Conservation (phyloP, 2,329 filamentous ascomycete genomes). For the Aspergillus calidoustus region DNA sequence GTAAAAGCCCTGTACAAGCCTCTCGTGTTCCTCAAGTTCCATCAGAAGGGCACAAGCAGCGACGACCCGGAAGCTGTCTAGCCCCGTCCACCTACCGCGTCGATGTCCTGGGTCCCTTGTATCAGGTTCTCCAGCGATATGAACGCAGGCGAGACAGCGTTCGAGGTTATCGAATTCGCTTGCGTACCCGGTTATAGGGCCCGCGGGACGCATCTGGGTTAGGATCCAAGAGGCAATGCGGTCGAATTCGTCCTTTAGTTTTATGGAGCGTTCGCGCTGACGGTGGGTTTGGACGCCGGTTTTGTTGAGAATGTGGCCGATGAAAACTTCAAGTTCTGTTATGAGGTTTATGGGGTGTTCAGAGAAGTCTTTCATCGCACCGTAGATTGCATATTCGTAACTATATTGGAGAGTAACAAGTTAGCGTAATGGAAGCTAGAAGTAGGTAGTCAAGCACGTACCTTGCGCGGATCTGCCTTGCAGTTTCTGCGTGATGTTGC, state of each 20-base stretch:
- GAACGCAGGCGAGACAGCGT: conserved; percentile 24
- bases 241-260: conserved; percentile 51
- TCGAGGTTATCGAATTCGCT: conserved; percentile 17
- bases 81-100: conserved; percentile 9
- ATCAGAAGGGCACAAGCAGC: conserved; percentile 24
- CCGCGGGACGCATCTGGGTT: conserved; percentile 14
- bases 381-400: conserved; percentile 58
- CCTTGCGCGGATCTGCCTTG: conserved; percentile 18
- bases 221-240: conserved; percentile 25
- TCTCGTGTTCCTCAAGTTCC: conserved; percentile 23
- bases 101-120: not conserved
- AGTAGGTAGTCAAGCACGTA: not conserved
- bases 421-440: not conserved
- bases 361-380: conserved; percentile 54
- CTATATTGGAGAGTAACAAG: conserved; percentile 29
- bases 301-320: conserved; percentile 61
- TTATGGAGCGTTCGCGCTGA: conserved; percentile 48
- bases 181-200: conserved; percentile 8
- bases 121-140: conserved; percentile 14
- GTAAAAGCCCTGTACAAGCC: not conserved
- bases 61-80: conserved; percentile 25
- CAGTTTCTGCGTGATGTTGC: conserved; percentile 22
- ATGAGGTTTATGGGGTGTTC: conserved; percentile 47
- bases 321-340: conserved; percentile 60
- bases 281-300: conserved; percentile 43